Conservation (phyloP, 2,329 filamentous ascomycete genomes). For the Colletotrichum caudatum region DNA sequence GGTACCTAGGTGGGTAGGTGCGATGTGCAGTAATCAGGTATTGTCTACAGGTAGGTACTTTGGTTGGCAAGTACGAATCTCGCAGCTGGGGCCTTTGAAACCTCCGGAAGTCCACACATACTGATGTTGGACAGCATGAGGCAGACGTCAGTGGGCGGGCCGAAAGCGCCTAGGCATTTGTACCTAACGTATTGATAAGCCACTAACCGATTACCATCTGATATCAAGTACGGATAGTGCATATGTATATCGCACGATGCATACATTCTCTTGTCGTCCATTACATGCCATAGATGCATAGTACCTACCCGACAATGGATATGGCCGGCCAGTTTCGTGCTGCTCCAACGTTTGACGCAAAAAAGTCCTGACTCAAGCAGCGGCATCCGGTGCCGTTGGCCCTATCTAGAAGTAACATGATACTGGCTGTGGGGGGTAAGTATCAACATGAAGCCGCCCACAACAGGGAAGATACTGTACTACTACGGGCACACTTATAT, state of each 20-base stretch:
- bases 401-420: background rate
- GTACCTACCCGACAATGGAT: background rate
- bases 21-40: too few relatives aligned
- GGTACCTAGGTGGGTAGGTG: too few relatives aligned
- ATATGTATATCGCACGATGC: background rate
- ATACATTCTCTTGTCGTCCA: background rate
- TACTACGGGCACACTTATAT: background rate
- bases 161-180: background rate
- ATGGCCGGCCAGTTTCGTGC: background rate
- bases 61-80: background rate
- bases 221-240: background rate
- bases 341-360: background rate
- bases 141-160: slow-evolving; percentile 27
- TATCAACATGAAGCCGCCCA: background rate
- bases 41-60: background rate
- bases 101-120: background rate
- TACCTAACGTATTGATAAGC: slow-evolving; percentile 3
- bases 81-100: background rate
- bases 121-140: background rate
- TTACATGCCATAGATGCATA: background rate
- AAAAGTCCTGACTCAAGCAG: too few relatives aligned
- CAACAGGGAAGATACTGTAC: too few relatives aligned
- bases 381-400: background rate
- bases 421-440: background rate
- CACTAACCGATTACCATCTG: background rate